Evolutionary conservation across 345 rosid genomes (phyloP).

Genomic region (Citrus cavaleriei): DNA sequence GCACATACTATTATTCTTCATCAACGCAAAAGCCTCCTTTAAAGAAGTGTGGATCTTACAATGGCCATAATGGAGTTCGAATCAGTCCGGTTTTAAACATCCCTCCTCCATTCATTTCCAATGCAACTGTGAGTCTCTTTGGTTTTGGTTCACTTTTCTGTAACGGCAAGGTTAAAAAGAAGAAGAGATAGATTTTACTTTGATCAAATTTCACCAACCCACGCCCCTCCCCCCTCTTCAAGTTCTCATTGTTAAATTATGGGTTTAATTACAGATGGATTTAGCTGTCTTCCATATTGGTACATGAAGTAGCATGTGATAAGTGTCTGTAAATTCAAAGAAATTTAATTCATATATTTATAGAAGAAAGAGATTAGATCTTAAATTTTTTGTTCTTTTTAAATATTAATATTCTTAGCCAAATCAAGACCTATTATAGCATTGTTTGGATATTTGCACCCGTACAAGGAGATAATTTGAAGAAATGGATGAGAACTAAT

Average conservation of each 20-base stretch:
- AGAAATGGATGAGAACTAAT: too few relatives aligned
- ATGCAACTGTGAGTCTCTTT: constrained; percentile 53
- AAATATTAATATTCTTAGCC: background rate
- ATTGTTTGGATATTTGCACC: too few relatives aligned
- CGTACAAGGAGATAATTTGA: too few relatives aligned
- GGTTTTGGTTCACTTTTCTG: constrained; percentile 78
- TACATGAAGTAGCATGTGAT: constrained; percentile 39
- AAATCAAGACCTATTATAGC: background rate
- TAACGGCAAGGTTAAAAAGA: constrained; percentile 60
- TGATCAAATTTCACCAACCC: background rate
- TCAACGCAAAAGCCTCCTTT: constrained; percentile 40
- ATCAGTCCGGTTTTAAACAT: constrained; percentile 72
- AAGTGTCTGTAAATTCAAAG: constrained; percentile 31
- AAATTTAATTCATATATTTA: background rate
- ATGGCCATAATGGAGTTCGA: constrained; percentile 48
- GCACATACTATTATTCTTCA: constrained; percentile 17
- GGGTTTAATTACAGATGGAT: constrained; percentile 38
- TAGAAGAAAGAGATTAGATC: constrained; percentile 18
- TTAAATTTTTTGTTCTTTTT: background rate
- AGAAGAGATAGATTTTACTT: constrained; percentile 37
- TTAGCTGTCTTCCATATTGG: constrained; percentile 29
- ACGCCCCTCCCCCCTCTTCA: background rate
- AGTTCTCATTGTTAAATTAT: constrained; percentile 3
- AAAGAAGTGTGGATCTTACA: constrained; percentile 47
- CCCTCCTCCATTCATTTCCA: constrained; percentile 60